These are phyloP conservation scores for Backusella parvicylindrica DNA, from an alignment of 192 early-diverging fungal species.

Conservation along the genomic window DNA sequence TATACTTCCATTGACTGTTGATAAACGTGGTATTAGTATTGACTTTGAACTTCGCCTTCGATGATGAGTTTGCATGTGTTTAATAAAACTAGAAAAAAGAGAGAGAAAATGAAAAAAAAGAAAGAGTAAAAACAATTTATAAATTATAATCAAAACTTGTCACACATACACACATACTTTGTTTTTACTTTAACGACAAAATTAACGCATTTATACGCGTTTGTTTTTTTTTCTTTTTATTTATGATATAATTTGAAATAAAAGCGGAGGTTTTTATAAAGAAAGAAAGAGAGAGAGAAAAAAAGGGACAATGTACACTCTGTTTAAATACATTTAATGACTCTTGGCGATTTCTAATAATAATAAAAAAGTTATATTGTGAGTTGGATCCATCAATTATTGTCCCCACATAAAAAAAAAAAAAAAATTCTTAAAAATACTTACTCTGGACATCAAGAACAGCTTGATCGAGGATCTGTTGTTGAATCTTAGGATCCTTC, in stretches of 20 bases:
- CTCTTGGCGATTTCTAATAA: constrained; percentile 21
- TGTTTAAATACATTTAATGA: constrained; percentile 11
- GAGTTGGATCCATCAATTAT: not conserved
- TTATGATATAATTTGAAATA: not conserved
- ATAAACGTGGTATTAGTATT: not conserved
- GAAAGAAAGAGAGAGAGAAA: not conserved
- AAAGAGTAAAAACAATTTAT: not conserved
- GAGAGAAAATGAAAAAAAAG: not conserved
- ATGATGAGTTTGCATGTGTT: constrained; percentile 11
- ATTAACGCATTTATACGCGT: not conserved
- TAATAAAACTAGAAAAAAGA: not conserved
- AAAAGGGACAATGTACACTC: not conserved
- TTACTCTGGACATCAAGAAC: constrained; percentile 56
- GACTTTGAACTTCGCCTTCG: constrained; percentile 18
- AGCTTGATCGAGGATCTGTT: constrained; percentile 54
- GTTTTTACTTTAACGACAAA: not conserved
- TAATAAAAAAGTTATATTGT: not conserved
- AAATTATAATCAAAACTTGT: not conserved
- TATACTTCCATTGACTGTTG: constrained; percentile 33
- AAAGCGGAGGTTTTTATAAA: not conserved
- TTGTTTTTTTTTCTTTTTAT: not conserved
- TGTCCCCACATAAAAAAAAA: not conserved
- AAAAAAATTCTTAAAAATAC: no score
- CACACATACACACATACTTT: not conserved
- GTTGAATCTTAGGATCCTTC: constrained; percentile 64